Conservation (phyloP, 306 rosid species). For the Heteromeles arbutifolia region DNA sequence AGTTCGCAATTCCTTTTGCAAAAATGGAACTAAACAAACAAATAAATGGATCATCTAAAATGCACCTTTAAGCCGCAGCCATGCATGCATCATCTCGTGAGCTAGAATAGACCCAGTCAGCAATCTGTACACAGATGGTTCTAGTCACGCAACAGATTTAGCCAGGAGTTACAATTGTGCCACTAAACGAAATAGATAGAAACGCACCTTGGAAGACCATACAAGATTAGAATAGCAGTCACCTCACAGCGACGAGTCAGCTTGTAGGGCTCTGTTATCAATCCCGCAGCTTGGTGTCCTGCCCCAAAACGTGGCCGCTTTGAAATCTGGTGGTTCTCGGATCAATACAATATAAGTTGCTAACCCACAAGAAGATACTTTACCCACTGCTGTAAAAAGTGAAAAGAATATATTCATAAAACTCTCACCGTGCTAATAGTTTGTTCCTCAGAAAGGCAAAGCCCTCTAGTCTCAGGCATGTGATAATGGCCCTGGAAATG, state of each 20-base stretch:
- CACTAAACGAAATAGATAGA: background rate
- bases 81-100: slow-evolving; percentile 99
- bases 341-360: background rate
- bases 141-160: slow-evolving; percentile 1
- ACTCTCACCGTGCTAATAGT: slow-evolving; percentile 51
- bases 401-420: background rate
- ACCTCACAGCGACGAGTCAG: slow-evolving; percentile 79
- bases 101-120: slow-evolving; percentile 96
- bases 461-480: slow-evolving; percentile 62
- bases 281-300: slow-evolving; percentile 34
- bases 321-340: slow-evolving; percentile 28
- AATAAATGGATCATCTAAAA: background rate
- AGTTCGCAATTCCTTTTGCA: background rate
- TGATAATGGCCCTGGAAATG: slow-evolving; percentile 49
- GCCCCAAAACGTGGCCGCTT: slow-evolving; percentile 43
- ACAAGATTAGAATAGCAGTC: slow-evolving; percentile 86
- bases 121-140: slow-evolving; percentile 40
- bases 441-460: slow-evolving; percentile 68
- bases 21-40: background rate
- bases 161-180: background rate
- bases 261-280: slow-evolving; percentile 52
- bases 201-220: slow-evolving; percentile 88
- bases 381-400: background rate
- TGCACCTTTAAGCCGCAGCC: slow-evolving; percentile 89
- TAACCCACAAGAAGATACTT: background rate